Evolutionary conservation across 2,329 filamentous ascomycete species (phyloP), one percentile per base, ranked within the genome.

Genomic region (Paramyrothecium roridum): DNA sequence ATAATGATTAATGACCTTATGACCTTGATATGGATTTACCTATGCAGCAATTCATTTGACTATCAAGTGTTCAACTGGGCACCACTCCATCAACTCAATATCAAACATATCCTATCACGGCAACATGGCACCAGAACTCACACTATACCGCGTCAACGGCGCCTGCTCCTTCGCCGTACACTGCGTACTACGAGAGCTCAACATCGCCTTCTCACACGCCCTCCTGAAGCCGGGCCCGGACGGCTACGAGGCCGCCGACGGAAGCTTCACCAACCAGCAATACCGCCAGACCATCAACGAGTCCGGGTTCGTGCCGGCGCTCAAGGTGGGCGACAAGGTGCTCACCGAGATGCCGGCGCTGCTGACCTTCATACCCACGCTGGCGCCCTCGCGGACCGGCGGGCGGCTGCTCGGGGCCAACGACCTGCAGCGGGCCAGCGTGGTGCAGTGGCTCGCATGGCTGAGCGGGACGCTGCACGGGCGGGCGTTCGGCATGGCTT

Each of bases 261-360:
- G 69, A 13, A 69, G 60, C 52, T 56, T 74, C n/a, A 60, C 61
- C 0, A 58, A 63, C 11, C 61, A 56, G 0, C 60, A 69, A 1
- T 74, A 72, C 54, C 58, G 59, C 6, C 54, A 53, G 16, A 51
- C 57, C 2, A 59, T 73, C 48, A 63, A 73, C 51, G 69, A 63
- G 0, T 55, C 52, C 3, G 69, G 66, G 19, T 67, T 63, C 13
- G 69, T 74, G 0, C 71, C 72, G 1, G 64, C 61, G 1, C 59
- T 75, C 19, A 48, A 53, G 3, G 58, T 72, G 23, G 63, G 65
- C n/a, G 55, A 57, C 10, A 59, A 65, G 16, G 34, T 66, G 46
- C 62, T 74, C 43, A 72, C 68, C 2, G 72, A 74, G 52, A 59
- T 67, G 52, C 63, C 65, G 0, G 72, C 70, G 3, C 56, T 74